Evolutionary conservation across 441 rosid genomes (phyloP).

Genomic region (Brassica hybrid): DNA sequence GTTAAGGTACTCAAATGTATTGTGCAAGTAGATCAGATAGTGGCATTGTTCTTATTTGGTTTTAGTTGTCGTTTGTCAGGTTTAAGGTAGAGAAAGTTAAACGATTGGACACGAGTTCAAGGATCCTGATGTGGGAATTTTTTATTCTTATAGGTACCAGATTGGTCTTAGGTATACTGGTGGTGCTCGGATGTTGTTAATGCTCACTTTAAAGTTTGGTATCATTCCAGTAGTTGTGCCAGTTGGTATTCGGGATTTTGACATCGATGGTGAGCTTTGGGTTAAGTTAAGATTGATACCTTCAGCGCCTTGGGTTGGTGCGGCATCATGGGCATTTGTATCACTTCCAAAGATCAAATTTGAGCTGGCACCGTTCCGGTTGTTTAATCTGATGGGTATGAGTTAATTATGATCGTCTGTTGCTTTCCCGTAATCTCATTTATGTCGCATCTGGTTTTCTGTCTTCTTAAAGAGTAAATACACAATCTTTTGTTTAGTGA

Average conservation of each 20-base stretch:
- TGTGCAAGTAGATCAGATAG: too few relatives aligned
- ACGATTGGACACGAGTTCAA: too few relatives aligned
- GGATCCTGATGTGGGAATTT: neutral
- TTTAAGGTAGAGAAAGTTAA: too few relatives aligned
- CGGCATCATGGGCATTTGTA: slow-evolving; percentile 94
- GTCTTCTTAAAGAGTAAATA: neutral
- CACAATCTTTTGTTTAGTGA: neutral
- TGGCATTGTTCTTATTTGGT: too few relatives aligned
- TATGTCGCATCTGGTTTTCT: neutral
- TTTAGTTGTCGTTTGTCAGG: too few relatives aligned
- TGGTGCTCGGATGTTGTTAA: slow-evolving; percentile 87
- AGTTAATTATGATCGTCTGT: slow-evolving; percentile 15
- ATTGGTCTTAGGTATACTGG: slow-evolving; percentile 96
- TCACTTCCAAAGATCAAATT: slow-evolving; percentile 96
- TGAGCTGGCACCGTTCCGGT: slow-evolving; percentile 87
- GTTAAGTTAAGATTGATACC: slow-evolving; percentile 92
- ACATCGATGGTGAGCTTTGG: slow-evolving; percentile 98
- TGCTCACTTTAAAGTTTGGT: slow-evolving; percentile 84
- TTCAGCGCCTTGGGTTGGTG: slow-evolving; percentile 91
- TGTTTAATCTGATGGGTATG: slow-evolving; percentile 96
- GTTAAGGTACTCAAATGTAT: too few relatives aligned
- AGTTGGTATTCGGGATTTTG: slow-evolving; percentile 90
- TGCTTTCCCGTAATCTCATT: slow-evolving; percentile 30
- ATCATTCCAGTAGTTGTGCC: slow-evolving; percentile 83
- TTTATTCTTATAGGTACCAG: slow-evolving; percentile 69